Conservation (phyloP, 2,329 filamentous ascomycete species). For the Claviceps paspali region DNA sequence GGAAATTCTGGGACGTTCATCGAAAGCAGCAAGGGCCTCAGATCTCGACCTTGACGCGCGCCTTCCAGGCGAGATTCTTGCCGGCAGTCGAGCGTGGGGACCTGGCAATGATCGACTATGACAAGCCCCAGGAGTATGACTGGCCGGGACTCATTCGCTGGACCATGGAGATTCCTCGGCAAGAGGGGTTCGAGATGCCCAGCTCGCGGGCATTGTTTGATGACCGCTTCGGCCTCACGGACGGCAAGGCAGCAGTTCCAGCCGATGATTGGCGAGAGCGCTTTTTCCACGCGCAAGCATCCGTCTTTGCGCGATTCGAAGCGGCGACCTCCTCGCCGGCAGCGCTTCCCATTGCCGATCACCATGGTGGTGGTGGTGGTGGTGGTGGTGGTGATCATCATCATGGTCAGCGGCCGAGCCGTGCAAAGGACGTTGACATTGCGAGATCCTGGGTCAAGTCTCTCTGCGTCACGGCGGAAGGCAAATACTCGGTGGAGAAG, state of each 20-base stretch:
- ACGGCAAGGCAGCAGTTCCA: conserved; percentile 15
- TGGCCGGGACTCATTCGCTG: conserved; percentile 53
- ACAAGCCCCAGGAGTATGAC: conserved; percentile 49
- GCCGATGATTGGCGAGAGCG: conserved; percentile 36
- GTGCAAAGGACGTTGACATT: conserved; percentile 22
- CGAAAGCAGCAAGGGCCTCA: conserved; percentile 34
- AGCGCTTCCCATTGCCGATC: conserved; percentile 15
- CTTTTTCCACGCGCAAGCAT: conserved; percentile 38
- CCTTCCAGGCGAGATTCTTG: conserved; percentile 52
- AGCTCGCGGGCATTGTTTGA: conserved; percentile 28
- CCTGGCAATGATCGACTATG: conserved; percentile 46
- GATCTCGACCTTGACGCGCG: conserved; percentile 37
- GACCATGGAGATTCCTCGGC: conserved; percentile 38
- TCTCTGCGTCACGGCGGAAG: conserved; percentile 36
- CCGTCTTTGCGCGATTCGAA: conserved; percentile 42
- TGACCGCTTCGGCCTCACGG: conserved; percentile 24
- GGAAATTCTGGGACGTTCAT: conserved; percentile 39
- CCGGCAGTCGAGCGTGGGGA: conserved; percentile 48
- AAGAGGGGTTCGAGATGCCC: conserved; percentile 33
- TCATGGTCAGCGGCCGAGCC: background rate
- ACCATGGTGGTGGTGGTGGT: conserved; percentile 4
- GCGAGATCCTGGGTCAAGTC: conserved; percentile 46
- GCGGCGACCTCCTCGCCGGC: conserved; percentile 34
- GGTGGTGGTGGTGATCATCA: conserved; percentile 1
- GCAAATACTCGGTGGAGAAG: conserved; percentile 30